Conservation (phyloP, 495 filamentous ascomycete species). For the Penicillium angulare region DNA sequence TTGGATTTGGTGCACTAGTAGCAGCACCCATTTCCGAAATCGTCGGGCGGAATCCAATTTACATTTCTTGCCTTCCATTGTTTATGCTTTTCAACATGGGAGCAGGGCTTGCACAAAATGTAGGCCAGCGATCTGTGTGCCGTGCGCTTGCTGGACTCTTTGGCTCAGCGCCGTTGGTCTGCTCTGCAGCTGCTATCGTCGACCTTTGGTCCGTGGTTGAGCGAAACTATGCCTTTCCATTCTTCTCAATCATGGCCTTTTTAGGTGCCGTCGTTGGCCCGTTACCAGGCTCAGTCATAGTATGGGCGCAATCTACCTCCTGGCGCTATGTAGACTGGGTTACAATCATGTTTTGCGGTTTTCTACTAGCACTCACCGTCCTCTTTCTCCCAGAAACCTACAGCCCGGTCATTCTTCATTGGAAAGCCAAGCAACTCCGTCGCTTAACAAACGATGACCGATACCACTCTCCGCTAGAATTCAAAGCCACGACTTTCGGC, state of each 20-base stretch:
- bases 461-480: constrained; percentile 33
- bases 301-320: constrained; percentile 15
- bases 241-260: constrained; percentile 40
- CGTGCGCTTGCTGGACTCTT: constrained; percentile 45
- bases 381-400: constrained; percentile 50
- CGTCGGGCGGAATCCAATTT: constrained; percentile 52
- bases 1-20: constrained; percentile 45
- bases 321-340: constrained; percentile 50
- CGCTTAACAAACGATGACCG: constrained; percentile 36
- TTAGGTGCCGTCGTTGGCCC: constrained; percentile 48
- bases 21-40: constrained; percentile 54
- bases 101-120: constrained; percentile 37
- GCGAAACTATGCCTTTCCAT: constrained; percentile 40
- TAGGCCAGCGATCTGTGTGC: constrained; percentile 35
- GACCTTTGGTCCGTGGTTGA: constrained; percentile 39
- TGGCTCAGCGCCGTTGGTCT: constrained; percentile 38
- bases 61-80: constrained; percentile 29
- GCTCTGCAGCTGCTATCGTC: constrained; percentile 37
- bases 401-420: constrained; percentile 42
- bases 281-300: constrained; percentile 38
- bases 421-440: constrained; percentile 48
- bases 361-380: constrained; percentile 29
- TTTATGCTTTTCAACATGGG: constrained; percentile 48
- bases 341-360: constrained; percentile 38
- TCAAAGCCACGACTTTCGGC: constrained; percentile 27